phyloP scores from a whole-genome alignment of 1,284 basidiomycete genomes.

The Marasmius fiardii region DNA sequence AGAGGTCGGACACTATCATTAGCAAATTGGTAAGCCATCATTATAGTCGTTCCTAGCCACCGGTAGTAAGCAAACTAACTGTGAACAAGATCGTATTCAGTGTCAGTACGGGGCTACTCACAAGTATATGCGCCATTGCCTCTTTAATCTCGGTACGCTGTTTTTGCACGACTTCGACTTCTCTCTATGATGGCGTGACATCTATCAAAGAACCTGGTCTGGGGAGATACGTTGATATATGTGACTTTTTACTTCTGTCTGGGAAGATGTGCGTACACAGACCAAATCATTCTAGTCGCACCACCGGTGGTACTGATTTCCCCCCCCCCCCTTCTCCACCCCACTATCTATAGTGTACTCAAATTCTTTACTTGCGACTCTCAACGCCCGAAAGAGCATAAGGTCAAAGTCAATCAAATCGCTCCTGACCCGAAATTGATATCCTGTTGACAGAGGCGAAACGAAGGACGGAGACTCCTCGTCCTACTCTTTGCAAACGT shows the following conservation, averaged over 20 bases:
- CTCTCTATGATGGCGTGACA: background rate
- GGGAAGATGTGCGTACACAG: conserved; percentile 38
- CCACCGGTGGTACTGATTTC: too few relatives aligned
- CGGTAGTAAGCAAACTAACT: too few relatives aligned
- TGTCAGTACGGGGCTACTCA: conserved; percentile 53
- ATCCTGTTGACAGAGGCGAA: conserved; percentile 30
- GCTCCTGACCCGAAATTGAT: background rate
- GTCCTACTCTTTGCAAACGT: conserved; percentile 44
- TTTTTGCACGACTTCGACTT: background rate
- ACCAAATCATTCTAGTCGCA: too few relatives aligned
- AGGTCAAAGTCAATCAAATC: conserved; percentile 9
- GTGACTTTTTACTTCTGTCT: conserved; percentile 57
- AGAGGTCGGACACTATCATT: conserved; percentile 57
- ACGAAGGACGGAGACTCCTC: conserved; percentile 40
- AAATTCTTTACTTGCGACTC: conserved; percentile 51
- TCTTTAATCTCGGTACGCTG: conserved; percentile 45
- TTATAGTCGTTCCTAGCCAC: background rate
- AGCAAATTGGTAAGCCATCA: conserved; percentile 44
- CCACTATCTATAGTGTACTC: conserved; percentile 47
- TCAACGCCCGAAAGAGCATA: conserved; percentile 43
- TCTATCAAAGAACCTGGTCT: conserved; percentile 39
- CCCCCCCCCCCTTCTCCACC: too few relatives aligned
- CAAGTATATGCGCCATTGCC: conserved; percentile 50
- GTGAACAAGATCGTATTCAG: conserved; percentile 43
- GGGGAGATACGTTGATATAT: conserved; percentile 49